phyloP scores from a whole-genome alignment of 768 basidiomycete genomes.

The Termitomyces sp. region DNA sequence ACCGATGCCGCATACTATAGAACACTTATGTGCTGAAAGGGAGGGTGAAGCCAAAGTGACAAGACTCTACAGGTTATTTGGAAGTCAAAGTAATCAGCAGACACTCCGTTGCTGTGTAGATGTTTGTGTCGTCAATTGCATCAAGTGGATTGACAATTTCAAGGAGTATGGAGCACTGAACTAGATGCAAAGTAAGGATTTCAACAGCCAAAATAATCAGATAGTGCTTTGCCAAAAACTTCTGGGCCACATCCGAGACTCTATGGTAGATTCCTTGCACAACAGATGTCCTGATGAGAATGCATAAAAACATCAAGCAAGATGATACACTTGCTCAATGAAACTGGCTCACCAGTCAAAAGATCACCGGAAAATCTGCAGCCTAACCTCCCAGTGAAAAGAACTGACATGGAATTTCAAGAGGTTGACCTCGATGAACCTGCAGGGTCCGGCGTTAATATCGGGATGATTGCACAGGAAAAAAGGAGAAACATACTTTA shows the following conservation, averaged over 20 bases:
- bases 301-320: background rate
- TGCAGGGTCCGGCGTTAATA: background rate
- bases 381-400: background rate
- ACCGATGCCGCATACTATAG: too few species aligned
- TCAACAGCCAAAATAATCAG: background rate
- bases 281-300: background rate
- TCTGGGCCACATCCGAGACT: background rate
- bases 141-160: background rate
- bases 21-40: too few species aligned
- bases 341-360: background rate
- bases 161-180: background rate
- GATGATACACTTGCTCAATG: background rate
- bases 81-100: background rate
- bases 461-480: background rate
- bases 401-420: background rate
- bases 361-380: background rate
- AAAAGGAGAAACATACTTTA: background rate
- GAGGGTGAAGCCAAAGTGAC: background rate
- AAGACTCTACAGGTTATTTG: background rate
- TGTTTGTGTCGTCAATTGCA: background rate
- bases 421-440: background rate
- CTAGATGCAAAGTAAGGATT: background rate
- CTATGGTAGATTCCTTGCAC: background rate
- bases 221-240: background rate
- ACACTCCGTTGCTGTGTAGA: background rate